A percentile compares a stretch with the other conserved stretches of the same genome.
These are phyloP conservation scores for Trichoderma asperelloides DNA, from an alignment of 495 filamentous ascomycete species.

Conservation along the genomic window DNA sequence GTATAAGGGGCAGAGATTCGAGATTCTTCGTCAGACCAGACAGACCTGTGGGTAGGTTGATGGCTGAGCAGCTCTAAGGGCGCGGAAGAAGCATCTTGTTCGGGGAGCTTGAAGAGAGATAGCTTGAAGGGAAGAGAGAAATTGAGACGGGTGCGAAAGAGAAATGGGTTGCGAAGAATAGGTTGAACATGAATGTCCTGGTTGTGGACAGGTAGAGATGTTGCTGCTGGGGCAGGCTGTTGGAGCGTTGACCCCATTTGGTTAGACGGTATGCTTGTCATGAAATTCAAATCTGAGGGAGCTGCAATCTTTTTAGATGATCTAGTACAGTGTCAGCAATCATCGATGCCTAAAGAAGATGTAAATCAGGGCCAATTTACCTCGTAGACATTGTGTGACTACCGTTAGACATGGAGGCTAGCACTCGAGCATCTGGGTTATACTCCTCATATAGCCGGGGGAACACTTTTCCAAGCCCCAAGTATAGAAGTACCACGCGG, in stretches of 20 bases:
- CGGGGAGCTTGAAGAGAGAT: background rate
- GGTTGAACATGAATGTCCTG: background rate
- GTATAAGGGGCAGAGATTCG: background rate
- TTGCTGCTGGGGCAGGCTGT: background rate
- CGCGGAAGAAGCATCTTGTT: background rate
- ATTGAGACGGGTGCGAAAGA: slow-evolving; percentile 6
- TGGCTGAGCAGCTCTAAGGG: background rate
- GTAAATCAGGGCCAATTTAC: background rate
- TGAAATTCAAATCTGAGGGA: background rate
- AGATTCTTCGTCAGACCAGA: slow-evolving; percentile 7
- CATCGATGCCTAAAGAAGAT: background rate
- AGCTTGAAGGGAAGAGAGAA: background rate
- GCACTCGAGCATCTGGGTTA: slow-evolving; percentile 10
- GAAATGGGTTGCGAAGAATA: slow-evolving; percentile 2
- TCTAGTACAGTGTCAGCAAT: background rate
- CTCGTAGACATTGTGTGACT: background rate
- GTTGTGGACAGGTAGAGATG: background rate
- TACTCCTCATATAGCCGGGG: slow-evolving; percentile 29
- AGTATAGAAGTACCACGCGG: slow-evolving; percentile 38
- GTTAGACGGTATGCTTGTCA: background rate
- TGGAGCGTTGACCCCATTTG: background rate
- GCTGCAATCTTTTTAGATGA: background rate
- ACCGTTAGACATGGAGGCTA: background rate
- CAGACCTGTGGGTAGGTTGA: background rate
- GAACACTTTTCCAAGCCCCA: slow-evolving; percentile 44